Evolutionary conservation across 257 asterid genomes (phyloP), one percentile per base, ranked within the genome.

Genomic region (Ilex asprella): DNA sequence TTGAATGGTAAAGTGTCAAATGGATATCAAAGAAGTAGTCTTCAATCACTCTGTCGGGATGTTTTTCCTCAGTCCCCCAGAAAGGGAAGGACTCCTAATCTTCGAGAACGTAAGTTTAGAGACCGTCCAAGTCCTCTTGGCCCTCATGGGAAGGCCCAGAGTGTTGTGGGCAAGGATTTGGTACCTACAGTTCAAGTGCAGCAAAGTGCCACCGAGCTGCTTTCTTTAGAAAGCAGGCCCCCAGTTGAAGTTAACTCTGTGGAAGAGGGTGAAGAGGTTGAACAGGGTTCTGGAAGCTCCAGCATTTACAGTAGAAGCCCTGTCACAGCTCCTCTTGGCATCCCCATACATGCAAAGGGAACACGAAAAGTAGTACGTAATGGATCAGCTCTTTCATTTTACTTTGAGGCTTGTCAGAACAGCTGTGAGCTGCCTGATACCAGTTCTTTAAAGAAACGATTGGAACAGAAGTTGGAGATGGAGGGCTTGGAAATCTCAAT

Each of bases 221-320:
- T 71, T 60, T 91, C 95, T 6, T 79, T 82, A 16, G 81, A 83
- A 65, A 91, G 98, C 74, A 79, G 82, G 69, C 96, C 98, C 51
- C 87, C 86, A 2, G 51, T 76, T 61, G 86, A 69, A 62, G 79
- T 69, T 46, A 72, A 52, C 10, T 78, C 82, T 2, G 91, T 73
- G 10, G 97, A 89, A 74, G 97, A 86, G 3, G 96, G 97, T 16
- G 99, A 93, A 61, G 99, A 93, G 74, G 96, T 89, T 13, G 97
- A 93, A 41, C 99, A 93, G 69, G 62, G 68, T 69, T 66, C 79
- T 21, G 95, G 73, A 64, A 73, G 81, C 70, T 79, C 82, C 7
- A 46, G 72, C 60, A 65, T 76, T 31, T 74, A 72, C 63, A 77
- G 79, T 47, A 78, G 87, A 81, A 78, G 83, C 58, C 77, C 69